These are phyloP conservation scores for Haberlea rhodopensis DNA, from an alignment of 257 asterid species.

Conservation along the genomic window DNA sequence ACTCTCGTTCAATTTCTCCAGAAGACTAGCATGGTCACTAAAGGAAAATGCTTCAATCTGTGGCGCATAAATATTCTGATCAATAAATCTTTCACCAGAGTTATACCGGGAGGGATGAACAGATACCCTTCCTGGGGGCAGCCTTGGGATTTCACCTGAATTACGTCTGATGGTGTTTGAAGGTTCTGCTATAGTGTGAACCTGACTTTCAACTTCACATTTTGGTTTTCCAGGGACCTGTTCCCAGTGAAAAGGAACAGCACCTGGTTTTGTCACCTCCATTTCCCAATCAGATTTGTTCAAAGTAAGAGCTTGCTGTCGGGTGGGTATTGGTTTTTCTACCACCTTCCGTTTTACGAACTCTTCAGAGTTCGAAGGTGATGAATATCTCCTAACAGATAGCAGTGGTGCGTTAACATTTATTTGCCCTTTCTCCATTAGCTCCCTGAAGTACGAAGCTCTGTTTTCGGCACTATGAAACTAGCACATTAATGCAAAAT, in stretches of 20 bases:
- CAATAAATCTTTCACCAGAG: slow-evolving; percentile 58
- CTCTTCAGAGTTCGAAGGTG: slow-evolving; percentile 45
- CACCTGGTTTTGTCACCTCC: slow-evolving; percentile 65
- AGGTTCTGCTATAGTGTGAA: slow-evolving; percentile 42
- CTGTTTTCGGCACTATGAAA: slow-evolving; percentile 9
- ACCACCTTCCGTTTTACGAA: slow-evolving; percentile 34
- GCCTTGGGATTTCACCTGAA: slow-evolving; percentile 49
- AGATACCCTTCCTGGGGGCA: slow-evolving; percentile 41
- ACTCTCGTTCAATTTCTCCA: slow-evolving; percentile 67
- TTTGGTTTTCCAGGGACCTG: slow-evolving; percentile 76
- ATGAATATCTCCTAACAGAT: slow-evolving; percentile 64
- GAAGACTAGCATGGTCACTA: slow-evolving; percentile 68
- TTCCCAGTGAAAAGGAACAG: slow-evolving; percentile 95
- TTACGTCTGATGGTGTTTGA: slow-evolving; percentile 37
- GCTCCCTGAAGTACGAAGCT: not conserved
- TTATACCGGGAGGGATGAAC: slow-evolving; percentile 30
- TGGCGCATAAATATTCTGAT: slow-evolving; percentile 38
- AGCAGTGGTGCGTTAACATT: slow-evolving; percentile 76
- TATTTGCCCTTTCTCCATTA: slow-evolving; percentile 75
- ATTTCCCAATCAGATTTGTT: slow-evolving; percentile 41
- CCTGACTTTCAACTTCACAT: slow-evolving; percentile 36
- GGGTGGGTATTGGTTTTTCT: slow-evolving; percentile 33
- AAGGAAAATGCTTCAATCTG: slow-evolving; percentile 46
- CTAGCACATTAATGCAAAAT: slow-evolving; percentile 20
- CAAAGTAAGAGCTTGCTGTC: slow-evolving; percentile 48